These are phyloP conservation scores for Cutaneotrichosporon sp. DNA, from an alignment of 1,284 basidiomycete genomes.

Conservation along the genomic window DNA sequence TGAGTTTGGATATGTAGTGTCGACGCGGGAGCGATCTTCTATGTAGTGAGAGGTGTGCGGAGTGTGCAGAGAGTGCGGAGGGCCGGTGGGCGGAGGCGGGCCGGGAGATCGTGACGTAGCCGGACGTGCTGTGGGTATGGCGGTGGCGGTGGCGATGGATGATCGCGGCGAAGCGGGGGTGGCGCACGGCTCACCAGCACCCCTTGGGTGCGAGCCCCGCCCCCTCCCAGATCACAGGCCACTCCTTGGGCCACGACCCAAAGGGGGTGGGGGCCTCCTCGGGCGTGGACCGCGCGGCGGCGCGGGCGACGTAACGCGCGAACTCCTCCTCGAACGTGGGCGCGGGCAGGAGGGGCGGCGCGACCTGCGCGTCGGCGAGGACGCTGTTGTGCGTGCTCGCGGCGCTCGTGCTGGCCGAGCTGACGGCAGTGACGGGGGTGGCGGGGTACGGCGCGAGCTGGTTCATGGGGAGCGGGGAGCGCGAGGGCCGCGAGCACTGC, in stretches of 20 bases:
- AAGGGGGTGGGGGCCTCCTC: neutral
- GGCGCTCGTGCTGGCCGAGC: conserved; percentile 3
- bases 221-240: conserved; percentile 30
- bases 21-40: neutral
- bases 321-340: conserved; percentile 15
- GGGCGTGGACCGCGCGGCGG: neutral
- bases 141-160: neutral
- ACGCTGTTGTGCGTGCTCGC: neutral
- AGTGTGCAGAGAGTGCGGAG: neutral
- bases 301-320: conserved; percentile 6
- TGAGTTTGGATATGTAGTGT: neutral
- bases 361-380: neutral
- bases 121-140: neutral
- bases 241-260: conserved; percentile 24
- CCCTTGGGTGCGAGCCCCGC: conserved; percentile 16
- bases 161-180: neutral
- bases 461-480: neutral
- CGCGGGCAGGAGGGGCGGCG: neutral
- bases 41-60: neutral
- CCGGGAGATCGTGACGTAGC: neutral
- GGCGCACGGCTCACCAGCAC: conserved; percentile 7
- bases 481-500: neutral
- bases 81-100: neutral
- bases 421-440: neutral
- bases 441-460: neutral